Evolutionary conservation across 371 early-diverging fungal genomes (phyloP), one percentile per base, ranked within the genome.

Genomic region (Mortierella sp.): DNA sequence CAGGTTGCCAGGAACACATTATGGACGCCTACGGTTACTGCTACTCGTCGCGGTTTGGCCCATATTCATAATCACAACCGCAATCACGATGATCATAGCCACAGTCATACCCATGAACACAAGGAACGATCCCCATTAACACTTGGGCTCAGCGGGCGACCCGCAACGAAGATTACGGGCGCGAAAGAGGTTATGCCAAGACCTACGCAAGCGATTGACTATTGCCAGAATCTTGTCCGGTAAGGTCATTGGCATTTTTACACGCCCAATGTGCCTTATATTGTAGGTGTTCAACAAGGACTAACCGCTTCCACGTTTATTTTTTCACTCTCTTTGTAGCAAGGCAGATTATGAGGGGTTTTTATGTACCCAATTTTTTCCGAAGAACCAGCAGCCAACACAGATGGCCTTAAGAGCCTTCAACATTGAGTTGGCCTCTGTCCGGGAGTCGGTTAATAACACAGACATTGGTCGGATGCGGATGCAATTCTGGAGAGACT

Each of bases 401-500:
- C 78, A 76, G 27, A 53, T 76, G 82, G 95, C 93, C 0, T 69
- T 97, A 27, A 84, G 94, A 30, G 96, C 97, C 1, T 91, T 97
- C 80, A 94, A 95, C 72, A 83, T 93, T 37, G 98, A 97, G 75
- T 79, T 94, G 23, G 93, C 95, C 7, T 83, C 83, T 56, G 85
- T 95, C 60, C 87, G 93, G 30, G 93, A 94, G 34, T 83, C 73
- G 34, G 92, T 93, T 0, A 85, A 86, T 23, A 89, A 92, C 60
- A 70, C 85, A 5, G 80, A 84, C 5, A 86, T 94, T 63, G 95
- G 95, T 3, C 83, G 85, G 64, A 89, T 95, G 90, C 84, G 94
- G 41, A 89, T 93, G 83, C 87, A 92, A 50, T 93, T 89, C 75
- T 95, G 94, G 95, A 84, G 87, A 67, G 93, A 93, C 58, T 82